A percentile compares a stretch with the other conserved stretches of the same genome.
phyloP scores from a whole-genome alignment of 1,139 yeast species.

The Blastobotrys buckinghamii region DNA sequence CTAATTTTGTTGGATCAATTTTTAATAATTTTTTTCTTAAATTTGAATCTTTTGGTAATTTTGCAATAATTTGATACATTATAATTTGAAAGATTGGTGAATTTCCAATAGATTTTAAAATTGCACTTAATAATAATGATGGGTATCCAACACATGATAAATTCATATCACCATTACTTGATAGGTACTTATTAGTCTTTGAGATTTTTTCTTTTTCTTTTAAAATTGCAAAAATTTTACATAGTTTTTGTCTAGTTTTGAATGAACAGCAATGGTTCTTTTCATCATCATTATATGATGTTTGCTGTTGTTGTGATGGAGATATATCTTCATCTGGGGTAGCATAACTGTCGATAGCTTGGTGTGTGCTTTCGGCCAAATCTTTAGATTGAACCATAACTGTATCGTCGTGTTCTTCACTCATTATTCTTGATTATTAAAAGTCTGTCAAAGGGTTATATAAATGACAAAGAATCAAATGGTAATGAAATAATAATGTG shows the following conservation, averaged over 20 bases:
- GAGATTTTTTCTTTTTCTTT: constrained; percentile 8
- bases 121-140: constrained; percentile 25
- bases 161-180: constrained; percentile 15
- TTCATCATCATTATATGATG: too few relatives aligned
- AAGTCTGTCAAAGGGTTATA: too few relatives aligned
- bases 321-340: neutral
- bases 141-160: constrained; percentile 28
- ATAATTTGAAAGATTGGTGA: constrained; percentile 12
- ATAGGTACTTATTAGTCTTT: constrained; percentile 10
- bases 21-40: constrained; percentile 4
- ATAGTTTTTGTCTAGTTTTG: neutral
- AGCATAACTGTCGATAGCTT: neutral
- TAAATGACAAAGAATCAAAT: too few relatives aligned
- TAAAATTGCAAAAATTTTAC: constrained; percentile 3
- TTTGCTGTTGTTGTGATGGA: too few relatives aligned
- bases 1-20: constrained; percentile 13
- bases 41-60: constrained; percentile 7
- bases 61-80: constrained; percentile 4
- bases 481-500: too few relatives aligned
- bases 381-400: neutral
- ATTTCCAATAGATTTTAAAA: constrained; percentile 16
- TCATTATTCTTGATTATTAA: neutral
- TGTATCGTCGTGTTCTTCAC: neutral
- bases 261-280: neutral
- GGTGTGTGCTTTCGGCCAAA: neutral